Conservation (phyloP, 306 rosid species). For the Fagus sylvatica region DNA sequence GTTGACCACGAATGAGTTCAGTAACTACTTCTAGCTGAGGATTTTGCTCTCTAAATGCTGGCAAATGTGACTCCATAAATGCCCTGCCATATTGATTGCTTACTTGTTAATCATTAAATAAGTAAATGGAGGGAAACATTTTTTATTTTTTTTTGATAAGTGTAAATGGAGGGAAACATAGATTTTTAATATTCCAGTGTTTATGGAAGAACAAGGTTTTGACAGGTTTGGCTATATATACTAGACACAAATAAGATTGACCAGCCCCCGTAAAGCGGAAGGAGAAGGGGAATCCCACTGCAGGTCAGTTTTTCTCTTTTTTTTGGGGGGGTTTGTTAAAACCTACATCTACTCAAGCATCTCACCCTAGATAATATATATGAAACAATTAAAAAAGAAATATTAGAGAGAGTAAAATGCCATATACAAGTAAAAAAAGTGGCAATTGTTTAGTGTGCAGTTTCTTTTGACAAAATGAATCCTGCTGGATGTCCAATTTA, state of each 20-base stretch:
- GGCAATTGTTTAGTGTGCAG: neutral
- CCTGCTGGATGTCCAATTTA: neutral
- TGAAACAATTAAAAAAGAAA: neutral
- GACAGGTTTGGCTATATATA: neutral
- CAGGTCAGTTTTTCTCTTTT: too few species aligned
- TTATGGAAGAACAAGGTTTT: neutral
- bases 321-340: neutral
- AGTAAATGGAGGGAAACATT: neutral
- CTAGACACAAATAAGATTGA: too few species aligned
- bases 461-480: neutral
- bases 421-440: neutral
- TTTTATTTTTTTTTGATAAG: too few species aligned
- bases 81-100: constrained; percentile 50
- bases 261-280: too few species aligned
- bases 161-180: neutral
- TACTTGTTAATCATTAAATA: constrained; percentile 14
- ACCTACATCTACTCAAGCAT: neutral
- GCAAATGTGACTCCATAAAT: constrained; percentile 79
- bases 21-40: constrained; percentile 85
- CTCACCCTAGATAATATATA: too few species aligned
- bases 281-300: too few species aligned
- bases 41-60: constrained; percentile 66
- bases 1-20: constrained; percentile 92
- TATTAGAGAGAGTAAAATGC: neutral
- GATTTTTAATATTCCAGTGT: neutral